A percentile compares a stretch with the other conserved stretches of the same genome.
Evolutionary conservation across 164 flowering plant genomes (phyloP).

Genomic region (Sextonia rubra): DNA sequence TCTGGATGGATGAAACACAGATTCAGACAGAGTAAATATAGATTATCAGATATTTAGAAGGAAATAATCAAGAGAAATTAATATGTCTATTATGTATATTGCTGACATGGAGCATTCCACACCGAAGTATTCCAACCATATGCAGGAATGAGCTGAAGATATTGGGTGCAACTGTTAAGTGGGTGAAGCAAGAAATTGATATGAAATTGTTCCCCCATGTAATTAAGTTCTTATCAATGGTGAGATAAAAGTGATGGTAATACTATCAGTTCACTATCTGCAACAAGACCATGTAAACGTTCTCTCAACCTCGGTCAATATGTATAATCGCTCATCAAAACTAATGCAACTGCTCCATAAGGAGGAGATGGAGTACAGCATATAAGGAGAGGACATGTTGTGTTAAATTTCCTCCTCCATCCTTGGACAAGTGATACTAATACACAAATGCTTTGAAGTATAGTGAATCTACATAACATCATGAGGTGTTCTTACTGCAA

Average conservation of each 20-base stretch:
- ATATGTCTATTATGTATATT: background rate
- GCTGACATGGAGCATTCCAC: background rate
- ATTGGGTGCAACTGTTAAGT: background rate
- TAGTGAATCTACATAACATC: background rate
- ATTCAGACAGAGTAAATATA: background rate
- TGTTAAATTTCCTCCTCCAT: background rate
- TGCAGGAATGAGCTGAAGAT: background rate
- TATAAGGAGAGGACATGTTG: no score
- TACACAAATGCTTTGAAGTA: background rate
- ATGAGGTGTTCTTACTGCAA: background rate
- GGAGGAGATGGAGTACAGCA: no score
- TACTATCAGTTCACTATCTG: background rate
- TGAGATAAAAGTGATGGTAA: background rate
- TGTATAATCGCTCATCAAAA: no score
- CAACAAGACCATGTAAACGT: background rate
- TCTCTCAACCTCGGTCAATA: no score
- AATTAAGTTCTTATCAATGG: background rate
- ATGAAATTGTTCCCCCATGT: no score
- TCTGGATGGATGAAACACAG: constrained; percentile 27
- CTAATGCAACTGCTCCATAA: no score
- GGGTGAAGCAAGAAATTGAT: background rate
- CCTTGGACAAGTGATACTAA: background rate
- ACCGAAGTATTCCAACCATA: background rate
- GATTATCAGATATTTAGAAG: no score
- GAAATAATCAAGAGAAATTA: background rate